Evolutionary conservation across 1,284 basidiomycete genomes (phyloP), one percentile per base, ranked within the genome.

Genomic region (Tilletia horrida): DNA sequence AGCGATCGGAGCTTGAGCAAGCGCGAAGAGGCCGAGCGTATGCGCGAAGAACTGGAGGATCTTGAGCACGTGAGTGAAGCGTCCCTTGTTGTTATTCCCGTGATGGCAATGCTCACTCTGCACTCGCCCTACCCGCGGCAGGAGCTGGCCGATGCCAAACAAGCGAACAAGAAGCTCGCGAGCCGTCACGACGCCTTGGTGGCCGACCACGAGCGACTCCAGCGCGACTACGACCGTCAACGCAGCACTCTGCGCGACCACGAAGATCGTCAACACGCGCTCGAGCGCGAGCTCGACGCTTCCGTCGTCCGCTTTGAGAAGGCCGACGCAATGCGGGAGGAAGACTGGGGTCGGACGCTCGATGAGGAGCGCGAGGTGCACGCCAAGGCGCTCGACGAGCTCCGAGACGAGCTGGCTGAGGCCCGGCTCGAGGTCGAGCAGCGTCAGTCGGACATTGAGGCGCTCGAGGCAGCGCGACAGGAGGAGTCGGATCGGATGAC

Each of bases 351-450:
- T 0, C 70, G 68, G 45, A 73, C 68, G 31, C 65, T 64, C 16
- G 69, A 75, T 47, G 70, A 67, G n/a, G 25, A 40, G 42, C 65
- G 42, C n/a, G 9, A 52, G n/a, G 35, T 61, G 9, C 21, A 62
- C 4, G 44, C 47, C 42, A 66, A 67, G 6, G 62, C 59, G 42
- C 52, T 72, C 40, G 65, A 70, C 21, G 27, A 55, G 42, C 67
- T 73, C 18, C 68, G 69, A n/a, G 79, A 80, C 67, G 72, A 75
- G 59, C 68, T 79, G n/a, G 74, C 75, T 1, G 73, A 73, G n/a
- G 76, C 73, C 11, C 76, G 77, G 55, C 70, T 79, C 11, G 69
- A 76, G 52, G 69, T 75, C 66, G 75, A 78, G 18, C 73, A 73
- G 62, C 77, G 75, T 42, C 74, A 76, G 43, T 66, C 73, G 35